phyloP scores from a whole-genome alignment of 75 land plant genomes.

The Pinus tabuliformis region DNA sequence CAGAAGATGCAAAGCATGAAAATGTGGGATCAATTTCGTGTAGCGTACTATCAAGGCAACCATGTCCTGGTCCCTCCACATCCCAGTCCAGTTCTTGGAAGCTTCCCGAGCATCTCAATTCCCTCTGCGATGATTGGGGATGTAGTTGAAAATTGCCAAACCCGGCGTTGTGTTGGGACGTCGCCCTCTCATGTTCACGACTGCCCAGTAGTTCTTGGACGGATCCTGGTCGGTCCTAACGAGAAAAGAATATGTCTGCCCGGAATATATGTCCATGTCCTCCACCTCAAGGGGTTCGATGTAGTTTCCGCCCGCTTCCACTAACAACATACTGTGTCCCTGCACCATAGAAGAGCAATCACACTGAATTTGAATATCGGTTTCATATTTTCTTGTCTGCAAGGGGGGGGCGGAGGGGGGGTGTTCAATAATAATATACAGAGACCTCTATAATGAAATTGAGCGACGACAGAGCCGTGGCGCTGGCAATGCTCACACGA shows the following conservation, averaged over 20 bases:
- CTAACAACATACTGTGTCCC: slow-evolving; percentile 82
- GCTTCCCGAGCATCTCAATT: too few species aligned
- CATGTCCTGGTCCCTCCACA: too few species aligned
- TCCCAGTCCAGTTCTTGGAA: too few species aligned
- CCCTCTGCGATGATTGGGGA: slow-evolving; percentile 24
- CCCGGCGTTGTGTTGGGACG: slow-evolving; percentile 50
- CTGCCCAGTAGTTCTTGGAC: slow-evolving; percentile 69
- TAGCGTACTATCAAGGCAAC: too few species aligned
- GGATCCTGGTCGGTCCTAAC: slow-evolving; percentile 68
- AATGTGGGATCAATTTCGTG: too few species aligned
- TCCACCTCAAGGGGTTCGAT: slow-evolving; percentile 57
- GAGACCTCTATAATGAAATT: slow-evolving; percentile 58
- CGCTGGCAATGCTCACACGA: slow-evolving; percentile 51
- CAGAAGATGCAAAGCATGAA: too few species aligned
- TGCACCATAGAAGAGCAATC: slow-evolving; percentile 10
- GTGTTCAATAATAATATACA: neutral
- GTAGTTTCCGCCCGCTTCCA: slow-evolving; percentile 77
- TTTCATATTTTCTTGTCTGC: neutral
- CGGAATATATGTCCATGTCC: slow-evolving; percentile 67
- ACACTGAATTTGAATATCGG: neutral
- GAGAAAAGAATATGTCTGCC: slow-evolving; percentile 75
- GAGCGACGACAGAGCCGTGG: slow-evolving; percentile 53
- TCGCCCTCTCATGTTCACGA: slow-evolving; percentile 54
- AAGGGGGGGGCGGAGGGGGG: too few species aligned
- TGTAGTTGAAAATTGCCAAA: slow-evolving; percentile 65